These are phyloP conservation scores for Triangularia verruculosa DNA, from an alignment of 2,329 filamentous ascomycete genomes.

Conservation along the genomic window DNA sequence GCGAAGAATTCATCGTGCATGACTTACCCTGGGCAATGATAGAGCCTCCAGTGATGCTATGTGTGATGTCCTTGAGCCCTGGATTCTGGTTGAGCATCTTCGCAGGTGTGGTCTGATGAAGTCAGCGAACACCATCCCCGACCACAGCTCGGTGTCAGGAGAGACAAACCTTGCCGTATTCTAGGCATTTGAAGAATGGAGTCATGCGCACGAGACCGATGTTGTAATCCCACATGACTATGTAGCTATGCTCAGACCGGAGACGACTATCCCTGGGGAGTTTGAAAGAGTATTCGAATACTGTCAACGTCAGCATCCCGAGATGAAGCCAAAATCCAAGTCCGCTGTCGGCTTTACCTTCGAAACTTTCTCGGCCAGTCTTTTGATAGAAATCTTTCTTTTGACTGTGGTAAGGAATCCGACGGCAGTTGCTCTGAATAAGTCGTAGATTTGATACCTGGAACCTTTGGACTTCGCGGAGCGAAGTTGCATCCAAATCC, in stretches of 20 bases:
- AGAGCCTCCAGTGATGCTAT: slow-evolving; percentile 91
- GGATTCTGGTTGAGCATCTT: slow-evolving; percentile 77
- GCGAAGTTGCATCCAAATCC: slow-evolving; percentile 54
- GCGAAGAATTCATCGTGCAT: background rate
- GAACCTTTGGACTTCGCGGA: slow-evolving; percentile 59
- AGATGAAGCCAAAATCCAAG: background rate
- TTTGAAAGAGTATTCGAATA: slow-evolving; percentile 81
- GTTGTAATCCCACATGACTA: slow-evolving; percentile 96
- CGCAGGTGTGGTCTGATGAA: slow-evolving; percentile 76
- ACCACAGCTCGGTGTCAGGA: background rate
- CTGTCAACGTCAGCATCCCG: slow-evolving; percentile 41
- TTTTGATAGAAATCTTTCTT: slow-evolving; percentile 87
- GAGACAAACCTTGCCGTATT: slow-evolving; percentile 75
- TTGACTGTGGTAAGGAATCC: slow-evolving; percentile 91
- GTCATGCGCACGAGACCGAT: slow-evolving; percentile 91
- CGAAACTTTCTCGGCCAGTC: slow-evolving; percentile 83
- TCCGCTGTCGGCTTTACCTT: slow-evolving; percentile 57
- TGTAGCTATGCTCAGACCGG: slow-evolving; percentile 55
- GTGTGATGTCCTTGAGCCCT: slow-evolving; percentile 82
- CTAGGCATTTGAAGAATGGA: slow-evolving; percentile 87
- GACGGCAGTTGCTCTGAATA: slow-evolving; percentile 61
- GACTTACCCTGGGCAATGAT: slow-evolving; percentile 81
- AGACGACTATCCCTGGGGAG: slow-evolving; percentile 62
- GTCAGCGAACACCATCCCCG: background rate
- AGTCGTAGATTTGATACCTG: slow-evolving; percentile 63